Evolutionary conservation across 148 eudicot species (phyloP).

Genomic region (Rhododendron griersonianum): DNA sequence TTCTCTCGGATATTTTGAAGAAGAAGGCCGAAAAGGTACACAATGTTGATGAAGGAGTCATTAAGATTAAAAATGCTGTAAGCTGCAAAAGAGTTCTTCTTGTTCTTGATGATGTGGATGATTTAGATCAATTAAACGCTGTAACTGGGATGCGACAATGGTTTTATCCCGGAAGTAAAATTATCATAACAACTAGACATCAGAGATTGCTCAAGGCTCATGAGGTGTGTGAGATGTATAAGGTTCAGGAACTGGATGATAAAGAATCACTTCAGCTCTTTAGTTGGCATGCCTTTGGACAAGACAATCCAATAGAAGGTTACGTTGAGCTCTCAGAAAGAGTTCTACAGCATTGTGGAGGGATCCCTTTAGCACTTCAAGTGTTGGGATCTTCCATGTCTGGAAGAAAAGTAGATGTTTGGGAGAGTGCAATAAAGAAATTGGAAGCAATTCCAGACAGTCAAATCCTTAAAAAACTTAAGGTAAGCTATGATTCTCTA

Average conservation of each 20-base stretch:
- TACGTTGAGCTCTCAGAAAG: slow-evolving; percentile 9
- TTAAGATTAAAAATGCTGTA: background rate
- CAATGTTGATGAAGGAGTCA: slow-evolving; percentile 10
- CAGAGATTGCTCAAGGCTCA: slow-evolving; percentile 4
- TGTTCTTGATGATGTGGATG: slow-evolving; percentile 9
- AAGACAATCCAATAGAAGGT: slow-evolving; percentile 9
- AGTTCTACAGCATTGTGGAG: slow-evolving; percentile 2
- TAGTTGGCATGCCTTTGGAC: slow-evolving; percentile 23
- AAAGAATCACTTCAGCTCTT: slow-evolving; percentile 16
- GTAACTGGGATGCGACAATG: background rate
- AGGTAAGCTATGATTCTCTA: slow-evolving; percentile 17
- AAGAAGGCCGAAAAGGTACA: background rate
- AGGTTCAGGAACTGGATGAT: background rate
- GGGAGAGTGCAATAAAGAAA: slow-evolving; percentile 19
- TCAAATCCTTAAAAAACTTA: background rate
- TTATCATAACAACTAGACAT: slow-evolving; percentile 6
- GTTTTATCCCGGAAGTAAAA: slow-evolving; percentile 1
- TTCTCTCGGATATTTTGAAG: background rate
- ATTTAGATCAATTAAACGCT: background rate
- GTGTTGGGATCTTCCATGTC: slow-evolving; percentile 17
- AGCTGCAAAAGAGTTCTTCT: slow-evolving; percentile 7
- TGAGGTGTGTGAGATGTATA: background rate
- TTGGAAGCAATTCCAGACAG: slow-evolving; percentile 2
- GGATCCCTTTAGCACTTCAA: slow-evolving; percentile 20
- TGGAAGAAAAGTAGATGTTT: slow-evolving; percentile 6